phyloP scores from a whole-genome alignment of 257 asterid genomes.

The Solanum infundibuliforme region DNA sequence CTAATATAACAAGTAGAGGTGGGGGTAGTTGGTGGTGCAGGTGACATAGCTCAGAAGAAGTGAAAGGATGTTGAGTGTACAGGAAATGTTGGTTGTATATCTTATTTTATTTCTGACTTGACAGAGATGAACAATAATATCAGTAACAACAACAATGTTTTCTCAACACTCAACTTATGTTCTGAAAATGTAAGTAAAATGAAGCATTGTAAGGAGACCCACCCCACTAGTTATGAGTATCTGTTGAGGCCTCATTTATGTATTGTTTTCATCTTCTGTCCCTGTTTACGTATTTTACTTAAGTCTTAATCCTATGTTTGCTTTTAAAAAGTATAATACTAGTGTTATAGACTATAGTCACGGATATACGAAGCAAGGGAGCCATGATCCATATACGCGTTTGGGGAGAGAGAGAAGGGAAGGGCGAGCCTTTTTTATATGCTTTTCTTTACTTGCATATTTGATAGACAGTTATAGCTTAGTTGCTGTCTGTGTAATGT shows the following conservation, averaged over 20 bases:
- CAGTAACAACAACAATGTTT: background rate
- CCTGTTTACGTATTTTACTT: background rate
- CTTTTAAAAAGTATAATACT: background rate
- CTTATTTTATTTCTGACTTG: background rate
- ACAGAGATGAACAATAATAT: background rate
- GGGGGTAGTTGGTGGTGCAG: background rate
- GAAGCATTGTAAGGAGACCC: background rate
- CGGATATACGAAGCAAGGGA: background rate
- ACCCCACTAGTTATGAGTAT: background rate
- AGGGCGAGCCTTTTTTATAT: background rate
- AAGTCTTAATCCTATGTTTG: background rate
- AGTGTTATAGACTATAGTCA: background rate
- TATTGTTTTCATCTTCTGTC: background rate
- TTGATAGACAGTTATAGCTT: background rate
- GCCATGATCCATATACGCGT: background rate
- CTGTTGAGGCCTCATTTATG: background rate
- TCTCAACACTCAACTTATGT: background rate
- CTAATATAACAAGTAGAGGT: background rate
- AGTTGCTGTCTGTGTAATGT: background rate
- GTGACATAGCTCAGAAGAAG: background rate
- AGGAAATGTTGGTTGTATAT: background rate
- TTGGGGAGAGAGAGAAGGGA: background rate
- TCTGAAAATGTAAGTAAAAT: background rate
- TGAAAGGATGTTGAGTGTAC: background rate
- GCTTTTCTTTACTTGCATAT: background rate